Evolutionary conservation across 495 filamentous ascomycete genomes (phyloP), one percentile per base, ranked within the genome.

Genomic region (Hypomontagnella monticulosa): DNA sequence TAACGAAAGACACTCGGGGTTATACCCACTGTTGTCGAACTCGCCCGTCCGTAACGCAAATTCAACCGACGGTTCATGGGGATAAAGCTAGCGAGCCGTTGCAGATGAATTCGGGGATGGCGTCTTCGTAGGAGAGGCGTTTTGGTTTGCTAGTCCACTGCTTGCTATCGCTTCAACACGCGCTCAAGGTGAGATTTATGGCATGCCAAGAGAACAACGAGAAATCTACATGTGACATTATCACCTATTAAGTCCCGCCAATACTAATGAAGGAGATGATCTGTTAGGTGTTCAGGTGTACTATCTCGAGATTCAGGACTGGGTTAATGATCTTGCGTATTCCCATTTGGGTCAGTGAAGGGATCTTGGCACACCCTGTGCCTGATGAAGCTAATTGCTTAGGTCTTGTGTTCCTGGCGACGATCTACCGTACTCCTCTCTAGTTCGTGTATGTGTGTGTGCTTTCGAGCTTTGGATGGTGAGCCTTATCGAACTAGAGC

Each of bases 301-400:
- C 49, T 14, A 27, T 50, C 23, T 43, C 18, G 36, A 40, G 32
- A 48, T 49, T 44, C 36, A 37, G 41, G 51, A 44, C n/a, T 19
- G 33, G 48, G 4, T 43, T 38, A 66, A 20, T 36, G 38, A 58
- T 50, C 44, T 12, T 43, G 9, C 33, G 23, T 36, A 44, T 27
- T 57, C 42, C 54, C 46, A 16, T 42, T 60, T 56, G n/a, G 32
- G 30, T 56, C 46, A 15, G 12, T 16, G 32, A 58, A 63, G 66
- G 66, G 60, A 63, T 63, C 60, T 63, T 63, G 50, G 66, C 60
- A 8, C 30, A 44, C 43, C 54, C 33, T 56, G 66, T 69, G 44
- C 66, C 66, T 68, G 66, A 60, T 36, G 33, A 11, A 51, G 30
- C 30, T 46, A 57, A 56, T 51, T 23, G 1, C 23, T 27, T 43